phyloP scores from a whole-genome alignment of 225 moss, liverwort and hornwort genomes.

The Climacium dendroides region DNA sequence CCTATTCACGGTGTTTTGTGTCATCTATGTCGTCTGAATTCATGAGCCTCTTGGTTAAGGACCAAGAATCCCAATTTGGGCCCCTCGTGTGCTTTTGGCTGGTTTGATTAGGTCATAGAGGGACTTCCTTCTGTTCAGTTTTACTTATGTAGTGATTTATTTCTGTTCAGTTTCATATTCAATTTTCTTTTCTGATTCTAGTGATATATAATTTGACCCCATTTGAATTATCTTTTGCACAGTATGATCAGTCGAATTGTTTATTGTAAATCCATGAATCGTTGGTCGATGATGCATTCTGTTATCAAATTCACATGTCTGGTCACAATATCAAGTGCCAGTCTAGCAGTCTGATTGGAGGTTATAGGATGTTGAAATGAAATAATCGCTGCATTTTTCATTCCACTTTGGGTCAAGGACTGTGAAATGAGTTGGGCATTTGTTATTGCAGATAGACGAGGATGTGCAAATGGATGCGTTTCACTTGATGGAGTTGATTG shows the following conservation, averaged over 20 bases:
- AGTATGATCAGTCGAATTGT: neutral
- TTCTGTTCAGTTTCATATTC: neutral
- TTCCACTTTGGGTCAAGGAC: neutral
- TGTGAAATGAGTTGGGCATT: neutral
- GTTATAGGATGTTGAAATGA: neutral
- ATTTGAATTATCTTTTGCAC: neutral
- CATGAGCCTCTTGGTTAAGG: neutral
- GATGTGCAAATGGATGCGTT: constrained; percentile 62
- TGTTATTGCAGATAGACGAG: constrained; percentile 21
- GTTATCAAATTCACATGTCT: neutral
- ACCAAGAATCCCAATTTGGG: neutral
- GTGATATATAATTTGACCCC: neutral
- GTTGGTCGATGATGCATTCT: neutral
- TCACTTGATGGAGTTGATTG: constrained; percentile 79
- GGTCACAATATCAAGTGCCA: neutral
- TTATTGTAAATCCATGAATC: neutral
- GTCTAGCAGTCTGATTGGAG: neutral
- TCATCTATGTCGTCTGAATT: neutral
- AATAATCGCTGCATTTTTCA: neutral
- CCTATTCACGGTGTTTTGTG: neutral
- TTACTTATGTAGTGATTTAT: neutral
- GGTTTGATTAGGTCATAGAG: neutral
- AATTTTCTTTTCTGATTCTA: neutral
- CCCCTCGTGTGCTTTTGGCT: neutral
- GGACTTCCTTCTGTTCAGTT: neutral